These are phyloP conservation scores for Hortaea sp. DNA, from an alignment of 2,329 filamentous ascomycete species.

Conservation along the genomic window DNA sequence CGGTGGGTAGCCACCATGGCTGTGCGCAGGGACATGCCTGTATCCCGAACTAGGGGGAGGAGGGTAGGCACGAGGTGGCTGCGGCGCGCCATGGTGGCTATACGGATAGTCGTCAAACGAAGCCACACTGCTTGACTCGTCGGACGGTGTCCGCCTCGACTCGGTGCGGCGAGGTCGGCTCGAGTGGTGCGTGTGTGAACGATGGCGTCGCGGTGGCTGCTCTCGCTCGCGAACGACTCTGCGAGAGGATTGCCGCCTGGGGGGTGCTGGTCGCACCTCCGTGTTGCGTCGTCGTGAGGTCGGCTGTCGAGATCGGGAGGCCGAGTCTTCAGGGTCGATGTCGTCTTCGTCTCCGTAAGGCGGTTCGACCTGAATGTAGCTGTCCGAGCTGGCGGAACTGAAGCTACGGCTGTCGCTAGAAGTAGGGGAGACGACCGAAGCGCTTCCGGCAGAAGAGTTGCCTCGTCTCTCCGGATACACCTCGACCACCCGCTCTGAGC, in stretches of 20 bases:
- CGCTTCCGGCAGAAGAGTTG: constrained; percentile 21
- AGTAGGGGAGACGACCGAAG: constrained; percentile 19
- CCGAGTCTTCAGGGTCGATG: constrained; percentile 41
- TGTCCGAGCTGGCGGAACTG: constrained; percentile 19
- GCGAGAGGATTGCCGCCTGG: constrained; percentile 30
- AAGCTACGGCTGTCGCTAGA: constrained; percentile 19
- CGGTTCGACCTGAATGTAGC: constrained; percentile 16
- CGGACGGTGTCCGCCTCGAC: constrained; percentile 20
- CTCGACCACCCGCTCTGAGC: constrained; percentile 15
- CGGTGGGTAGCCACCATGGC: constrained; percentile 26
- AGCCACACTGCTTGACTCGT: constrained; percentile 34
- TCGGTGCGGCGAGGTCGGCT: constrained; percentile 16
- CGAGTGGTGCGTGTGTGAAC: constrained; percentile 14
- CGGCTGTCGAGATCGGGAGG: constrained; percentile 31
- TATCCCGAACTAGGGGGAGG: constrained; percentile 12
- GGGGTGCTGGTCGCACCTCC: constrained; percentile 24
- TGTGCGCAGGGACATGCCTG: constrained; percentile 18
- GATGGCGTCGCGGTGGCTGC: constrained; percentile 14
- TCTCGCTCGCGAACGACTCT: constrained; percentile 16
- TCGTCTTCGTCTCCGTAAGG: constrained; percentile 24
- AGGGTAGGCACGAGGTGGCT: constrained; percentile 22
- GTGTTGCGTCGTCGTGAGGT: constrained; percentile 24
- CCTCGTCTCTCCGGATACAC: constrained; percentile 13
- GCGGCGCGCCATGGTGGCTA: constrained; percentile 27
- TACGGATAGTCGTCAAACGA: constrained; percentile 36